Conservation (phyloP, 2,329 filamentous ascomycete genomes). For the Neofusicoccum cordaticola region DNA sequence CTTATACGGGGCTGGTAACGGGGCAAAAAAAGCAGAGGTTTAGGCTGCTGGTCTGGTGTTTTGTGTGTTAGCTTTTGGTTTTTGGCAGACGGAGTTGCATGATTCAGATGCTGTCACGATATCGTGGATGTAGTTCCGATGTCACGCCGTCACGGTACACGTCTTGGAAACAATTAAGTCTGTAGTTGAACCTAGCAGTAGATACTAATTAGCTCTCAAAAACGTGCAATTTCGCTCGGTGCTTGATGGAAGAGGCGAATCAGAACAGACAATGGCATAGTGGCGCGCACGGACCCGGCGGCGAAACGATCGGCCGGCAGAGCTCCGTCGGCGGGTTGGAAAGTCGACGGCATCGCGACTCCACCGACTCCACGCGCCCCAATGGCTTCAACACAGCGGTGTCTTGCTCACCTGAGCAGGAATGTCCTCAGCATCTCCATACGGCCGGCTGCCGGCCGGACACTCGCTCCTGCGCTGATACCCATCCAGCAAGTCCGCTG, state of each 20-base stretch:
- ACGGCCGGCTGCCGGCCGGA: background rate
- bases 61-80: background rate
- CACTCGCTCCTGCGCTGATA: slow-evolving; percentile 16
- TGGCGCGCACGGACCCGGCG: background rate
- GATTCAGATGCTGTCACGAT: background rate
- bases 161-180: background rate
- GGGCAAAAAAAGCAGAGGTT: slow-evolving; percentile 6
- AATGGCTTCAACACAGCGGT: slow-evolving; percentile 36
- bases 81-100: background rate
- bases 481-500: slow-evolving; percentile 37
- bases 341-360: slow-evolving; percentile 12
- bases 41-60: slow-evolving; percentile 5
- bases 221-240: no score
- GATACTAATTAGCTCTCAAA: background rate
- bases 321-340: slow-evolving; percentile 8
- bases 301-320: background rate
- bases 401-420: slow-evolving; percentile 34
- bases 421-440: slow-evolving; percentile 18
- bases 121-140: background rate
- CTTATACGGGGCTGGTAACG: background rate
- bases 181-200: slow-evolving; percentile 2
- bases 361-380: slow-evolving; percentile 13
- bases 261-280: background rate
- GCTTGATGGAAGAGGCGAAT: no score
- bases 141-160: background rate